Conservation (phyloP, 306 rosid species). For the Dalbergia oliveri region DNA sequence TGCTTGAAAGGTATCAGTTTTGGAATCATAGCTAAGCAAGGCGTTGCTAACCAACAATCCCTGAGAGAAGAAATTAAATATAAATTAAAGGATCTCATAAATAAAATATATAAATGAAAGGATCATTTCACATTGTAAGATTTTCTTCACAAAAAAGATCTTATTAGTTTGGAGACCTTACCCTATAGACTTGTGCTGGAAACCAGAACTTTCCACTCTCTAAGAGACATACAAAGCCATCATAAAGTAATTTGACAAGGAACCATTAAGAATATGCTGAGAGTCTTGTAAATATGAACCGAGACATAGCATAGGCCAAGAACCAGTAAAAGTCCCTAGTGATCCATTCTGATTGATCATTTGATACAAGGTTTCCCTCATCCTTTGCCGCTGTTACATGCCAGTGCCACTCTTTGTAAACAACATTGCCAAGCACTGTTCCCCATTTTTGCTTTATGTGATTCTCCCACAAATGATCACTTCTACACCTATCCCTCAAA, state of each 20-base stretch:
- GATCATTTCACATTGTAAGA: no score
- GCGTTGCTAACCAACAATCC: constrained; percentile 51
- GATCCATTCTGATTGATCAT: constrained; percentile 48
- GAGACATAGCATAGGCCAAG: constrained; percentile 51
- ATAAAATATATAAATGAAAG: not conserved
- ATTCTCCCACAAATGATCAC: constrained; percentile 68
- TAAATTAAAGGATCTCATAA: not conserved
- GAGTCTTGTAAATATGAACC: constrained; percentile 49
- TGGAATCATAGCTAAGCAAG: constrained; percentile 62
- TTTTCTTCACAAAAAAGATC: not conserved
- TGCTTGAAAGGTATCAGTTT: constrained; percentile 65
- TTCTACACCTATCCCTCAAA: constrained; percentile 61
- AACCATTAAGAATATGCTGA: constrained; percentile 30
- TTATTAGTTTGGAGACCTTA: not conserved
- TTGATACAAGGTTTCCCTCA: constrained; percentile 35
- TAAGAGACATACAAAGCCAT: constrained; percentile 66
- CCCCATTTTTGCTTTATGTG: constrained; percentile 72
- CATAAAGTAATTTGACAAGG: constrained; percentile 50
- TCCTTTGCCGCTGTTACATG: constrained; percentile 52
- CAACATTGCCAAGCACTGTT: constrained; percentile 56
- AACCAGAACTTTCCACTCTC: constrained; percentile 75
- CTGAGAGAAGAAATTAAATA: constrained; percentile 49
- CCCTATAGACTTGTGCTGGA: constrained; percentile 82
- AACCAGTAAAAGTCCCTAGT: constrained; percentile 45
- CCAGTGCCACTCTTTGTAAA: constrained; percentile 62